A percentile compares a stretch with the other conserved stretches of the same genome.
Evolutionary conservation across 73 alveolate species (phyloP).

Genomic region (Uronychia binucleata): DNA sequence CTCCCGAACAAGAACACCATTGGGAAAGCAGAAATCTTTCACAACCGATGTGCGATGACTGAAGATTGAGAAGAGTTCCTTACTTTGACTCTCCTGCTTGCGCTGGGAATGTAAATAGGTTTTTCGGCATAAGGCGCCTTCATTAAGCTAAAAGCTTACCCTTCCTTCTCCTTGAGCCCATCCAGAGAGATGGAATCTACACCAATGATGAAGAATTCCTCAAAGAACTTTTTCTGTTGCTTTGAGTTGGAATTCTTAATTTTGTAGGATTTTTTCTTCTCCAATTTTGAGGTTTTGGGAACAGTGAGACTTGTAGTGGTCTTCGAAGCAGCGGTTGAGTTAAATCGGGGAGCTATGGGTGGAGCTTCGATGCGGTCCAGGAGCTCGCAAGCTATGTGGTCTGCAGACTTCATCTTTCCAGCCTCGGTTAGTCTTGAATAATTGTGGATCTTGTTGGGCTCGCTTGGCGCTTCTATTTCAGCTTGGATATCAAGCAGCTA

Average conservation of each 20-base stretch:
- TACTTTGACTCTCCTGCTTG: background rate
- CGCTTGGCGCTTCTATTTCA: no score
- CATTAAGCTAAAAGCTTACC: background rate
- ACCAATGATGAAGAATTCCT: conserved; percentile 12
- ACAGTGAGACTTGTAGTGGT: background rate
- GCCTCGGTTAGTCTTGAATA: background rate
- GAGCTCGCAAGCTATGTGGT: background rate
- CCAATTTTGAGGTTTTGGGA: background rate
- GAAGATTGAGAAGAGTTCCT: background rate
- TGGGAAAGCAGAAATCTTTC: conserved; percentile 19
- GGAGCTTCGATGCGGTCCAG: background rate
- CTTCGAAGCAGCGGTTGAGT: background rate
- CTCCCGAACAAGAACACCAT: background rate
- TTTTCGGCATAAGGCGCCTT: background rate
- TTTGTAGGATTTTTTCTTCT: background rate
- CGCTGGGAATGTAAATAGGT: background rate
- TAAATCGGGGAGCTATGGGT: background rate
- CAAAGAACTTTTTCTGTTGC: background rate
- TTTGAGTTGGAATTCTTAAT: background rate
- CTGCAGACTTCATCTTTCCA: background rate
- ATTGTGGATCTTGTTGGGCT: no score
- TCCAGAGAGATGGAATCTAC: background rate
- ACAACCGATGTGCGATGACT: conserved; percentile 7
- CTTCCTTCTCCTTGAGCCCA: background rate
- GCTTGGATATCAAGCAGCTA: background rate